A percentile compares a stretch with the other conserved stretches of the same genome.
These are phyloP conservation scores for Trichoderma erinaceum DNA, from an alignment of 495 filamentous ascomycete genomes.

Conservation along the genomic window DNA sequence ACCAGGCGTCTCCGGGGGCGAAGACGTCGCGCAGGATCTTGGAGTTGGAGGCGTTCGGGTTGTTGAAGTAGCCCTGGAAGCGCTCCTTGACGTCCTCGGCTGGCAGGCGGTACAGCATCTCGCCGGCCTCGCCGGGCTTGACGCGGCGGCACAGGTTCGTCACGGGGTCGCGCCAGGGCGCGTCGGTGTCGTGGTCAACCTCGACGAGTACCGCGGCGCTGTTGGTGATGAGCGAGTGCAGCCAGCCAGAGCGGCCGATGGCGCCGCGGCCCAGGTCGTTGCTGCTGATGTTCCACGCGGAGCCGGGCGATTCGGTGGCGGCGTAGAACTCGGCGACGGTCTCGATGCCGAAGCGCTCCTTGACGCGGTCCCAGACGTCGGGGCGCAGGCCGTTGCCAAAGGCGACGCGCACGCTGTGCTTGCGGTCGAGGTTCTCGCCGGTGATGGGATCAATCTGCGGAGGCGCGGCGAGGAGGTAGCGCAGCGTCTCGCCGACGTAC, in stretches of 20 bases:
- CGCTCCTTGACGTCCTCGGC: slow-evolving; percentile 52
- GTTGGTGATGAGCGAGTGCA: slow-evolving; percentile 52
- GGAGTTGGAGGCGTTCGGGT: slow-evolving; percentile 61
- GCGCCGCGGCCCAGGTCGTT: slow-evolving; percentile 76
- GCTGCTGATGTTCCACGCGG: slow-evolving; percentile 65
- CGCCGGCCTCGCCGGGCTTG: slow-evolving; percentile 61
- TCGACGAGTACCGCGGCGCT: slow-evolving; percentile 53
- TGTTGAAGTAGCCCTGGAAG: slow-evolving; percentile 87
- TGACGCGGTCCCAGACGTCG: slow-evolving; percentile 86
- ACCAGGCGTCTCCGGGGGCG: slow-evolving; percentile 76
- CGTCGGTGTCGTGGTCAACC: slow-evolving; percentile 66
- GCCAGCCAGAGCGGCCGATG: slow-evolving; percentile 66
- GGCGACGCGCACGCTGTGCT: slow-evolving; percentile 71
- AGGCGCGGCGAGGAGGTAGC: slow-evolving; percentile 76
- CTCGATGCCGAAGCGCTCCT: slow-evolving; percentile 76
- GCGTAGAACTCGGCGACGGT: slow-evolving; percentile 86
- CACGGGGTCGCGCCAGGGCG: slow-evolving; percentile 61
- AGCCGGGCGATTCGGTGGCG: slow-evolving; percentile 72
- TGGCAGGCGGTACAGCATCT: slow-evolving; percentile 72
- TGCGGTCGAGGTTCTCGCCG: slow-evolving; percentile 67
- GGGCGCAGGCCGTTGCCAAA: slow-evolving; percentile 91
- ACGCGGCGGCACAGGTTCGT: slow-evolving; percentile 66
- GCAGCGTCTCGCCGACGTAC: slow-evolving; percentile 92
- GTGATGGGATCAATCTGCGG: slow-evolving; percentile 56
- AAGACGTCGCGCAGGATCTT: slow-evolving; percentile 80